These are phyloP conservation scores for Pseudonitzschia pungens DNA, from an alignment of 108 stramenopile genomes.

Conservation along the genomic window DNA sequence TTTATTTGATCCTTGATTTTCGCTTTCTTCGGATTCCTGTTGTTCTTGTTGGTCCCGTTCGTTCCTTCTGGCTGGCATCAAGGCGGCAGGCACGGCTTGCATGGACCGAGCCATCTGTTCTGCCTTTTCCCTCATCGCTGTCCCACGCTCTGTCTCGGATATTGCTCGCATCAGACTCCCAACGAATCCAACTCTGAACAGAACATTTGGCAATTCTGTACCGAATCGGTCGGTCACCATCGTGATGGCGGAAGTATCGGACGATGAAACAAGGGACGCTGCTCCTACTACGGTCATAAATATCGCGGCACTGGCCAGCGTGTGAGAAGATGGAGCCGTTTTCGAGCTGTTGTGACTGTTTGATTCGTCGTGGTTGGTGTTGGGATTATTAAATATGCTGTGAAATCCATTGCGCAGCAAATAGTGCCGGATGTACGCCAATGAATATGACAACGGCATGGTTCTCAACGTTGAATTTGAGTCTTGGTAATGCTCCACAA, in stretches of 20 bases:
- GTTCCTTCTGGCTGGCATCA: slow-evolving; percentile 14
- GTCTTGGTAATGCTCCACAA: slow-evolving; percentile 61
- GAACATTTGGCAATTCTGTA: slow-evolving; percentile 49
- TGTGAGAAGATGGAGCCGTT: slow-evolving; percentile 20
- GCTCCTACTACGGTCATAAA: slow-evolving; percentile 62
- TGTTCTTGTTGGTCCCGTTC: not conserved
- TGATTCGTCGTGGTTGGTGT: not conserved
- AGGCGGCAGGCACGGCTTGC: slow-evolving; percentile 13
- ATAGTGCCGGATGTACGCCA: slow-evolving; percentile 59
- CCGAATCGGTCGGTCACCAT: slow-evolving; percentile 27
- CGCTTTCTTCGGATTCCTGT: not conserved
- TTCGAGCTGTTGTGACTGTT: slow-evolving; percentile 12
- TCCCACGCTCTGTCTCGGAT: slow-evolving; percentile 5
- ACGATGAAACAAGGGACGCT: slow-evolving; percentile 29
- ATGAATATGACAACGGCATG: slow-evolving; percentile 62
- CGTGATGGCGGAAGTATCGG: slow-evolving; percentile 35
- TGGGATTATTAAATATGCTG: slow-evolving; percentile 16
- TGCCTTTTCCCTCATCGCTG: slow-evolving; percentile 30
- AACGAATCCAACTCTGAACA: slow-evolving; percentile 66
- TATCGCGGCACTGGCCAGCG: slow-evolving; percentile 49
- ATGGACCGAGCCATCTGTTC: slow-evolving; percentile 38
- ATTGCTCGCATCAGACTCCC: slow-evolving; percentile 55
- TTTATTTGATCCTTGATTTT: not conserved
- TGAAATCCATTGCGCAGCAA: slow-evolving; percentile 34
- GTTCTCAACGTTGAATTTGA: slow-evolving; percentile 57